A percentile compares a stretch with the other conserved stretches of the same genome.
Conservation (phyloP, 2,329 filamentous ascomycete genomes). For the Colletotrichum horii region DNA sequence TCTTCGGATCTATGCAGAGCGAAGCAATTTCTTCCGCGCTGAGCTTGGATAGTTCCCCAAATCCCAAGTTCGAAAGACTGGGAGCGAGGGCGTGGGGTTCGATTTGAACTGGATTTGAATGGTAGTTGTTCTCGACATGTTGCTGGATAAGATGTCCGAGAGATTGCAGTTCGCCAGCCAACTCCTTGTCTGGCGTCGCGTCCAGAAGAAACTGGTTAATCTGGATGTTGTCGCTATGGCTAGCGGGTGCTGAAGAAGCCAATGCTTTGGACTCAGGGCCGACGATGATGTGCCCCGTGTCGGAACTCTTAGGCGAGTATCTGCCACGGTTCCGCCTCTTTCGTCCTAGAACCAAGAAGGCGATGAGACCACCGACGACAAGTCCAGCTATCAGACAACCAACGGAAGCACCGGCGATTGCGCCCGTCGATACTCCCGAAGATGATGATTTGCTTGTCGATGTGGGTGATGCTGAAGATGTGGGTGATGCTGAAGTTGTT, state of each 20-base stretch:
- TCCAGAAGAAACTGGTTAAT: constrained; percentile 42
- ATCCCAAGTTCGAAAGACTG: constrained; percentile 30
- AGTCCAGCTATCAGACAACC: background rate
- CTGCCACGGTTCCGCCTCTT: background rate
- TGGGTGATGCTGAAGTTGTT: too few relatives aligned
- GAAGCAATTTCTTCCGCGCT: constrained; percentile 26
- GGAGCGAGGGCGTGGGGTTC: constrained; percentile 25
- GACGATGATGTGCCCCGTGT: constrained; percentile 16
- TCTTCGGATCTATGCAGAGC: constrained; percentile 36
- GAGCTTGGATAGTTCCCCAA: constrained; percentile 21
- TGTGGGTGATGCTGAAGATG: background rate
- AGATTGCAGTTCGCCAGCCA: constrained; percentile 35
- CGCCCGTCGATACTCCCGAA: background rate
- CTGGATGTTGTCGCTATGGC: constrained; percentile 25
- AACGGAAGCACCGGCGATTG: background rate
- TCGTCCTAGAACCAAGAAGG: background rate
- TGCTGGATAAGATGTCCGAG: constrained; percentile 40
- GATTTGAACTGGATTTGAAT: constrained; percentile 27
- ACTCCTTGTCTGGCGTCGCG: constrained; percentile 38
- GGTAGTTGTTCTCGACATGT: constrained; percentile 46
- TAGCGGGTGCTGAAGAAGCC: background rate
- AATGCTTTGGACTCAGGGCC: background rate
- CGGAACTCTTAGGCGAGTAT: constrained; percentile 30
- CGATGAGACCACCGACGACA: background rate
- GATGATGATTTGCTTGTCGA: background rate